Conservation (phyloP, 805 yeast genomes). For the Jamesozyma jinghongensis region DNA sequence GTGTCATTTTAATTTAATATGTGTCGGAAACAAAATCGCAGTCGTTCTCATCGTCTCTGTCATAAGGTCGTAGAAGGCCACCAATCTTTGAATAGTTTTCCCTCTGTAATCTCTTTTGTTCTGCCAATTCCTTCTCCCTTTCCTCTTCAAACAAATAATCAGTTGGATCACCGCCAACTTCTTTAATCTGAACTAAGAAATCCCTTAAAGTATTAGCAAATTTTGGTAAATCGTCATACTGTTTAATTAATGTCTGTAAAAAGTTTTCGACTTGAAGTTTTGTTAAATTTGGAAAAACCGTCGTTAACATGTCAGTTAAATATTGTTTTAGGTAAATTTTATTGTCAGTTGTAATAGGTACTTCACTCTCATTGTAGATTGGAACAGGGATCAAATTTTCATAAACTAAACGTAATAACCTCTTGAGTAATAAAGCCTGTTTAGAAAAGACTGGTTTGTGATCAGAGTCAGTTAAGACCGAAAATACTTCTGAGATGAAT, state of each 20-base stretch:
- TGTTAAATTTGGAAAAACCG: slow-evolving; percentile 80
- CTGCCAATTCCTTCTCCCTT: slow-evolving; percentile 46
- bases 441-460: slow-evolving; percentile 87
- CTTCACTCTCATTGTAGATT: slow-evolving; percentile 61
- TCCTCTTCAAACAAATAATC: slow-evolving; percentile 90
- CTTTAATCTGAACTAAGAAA: slow-evolving; percentile 87
- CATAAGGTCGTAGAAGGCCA: slow-evolving; percentile 83
- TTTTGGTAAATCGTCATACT: slow-evolving; percentile 56
- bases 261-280: slow-evolving; percentile 70
- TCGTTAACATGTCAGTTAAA: slow-evolving; percentile 61
- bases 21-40: no score
- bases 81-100: slow-evolving; percentile 77
- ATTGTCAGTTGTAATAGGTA: slow-evolving; percentile 71
- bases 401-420: slow-evolving; percentile 67
- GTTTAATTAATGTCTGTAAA: slow-evolving; percentile 58
- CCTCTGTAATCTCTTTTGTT: slow-evolving; percentile 53
- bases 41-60: slow-evolving; percentile 20
- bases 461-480: slow-evolving; percentile 85
- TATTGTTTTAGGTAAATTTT: slow-evolving; percentile 65
- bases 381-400: slow-evolving; percentile 61
- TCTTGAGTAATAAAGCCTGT: slow-evolving; percentile 73
- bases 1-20: no score
- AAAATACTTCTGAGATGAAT: slow-evolving; percentile 78
- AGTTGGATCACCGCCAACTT: slow-evolving; percentile 86
- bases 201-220: slow-evolving; percentile 81